A percentile compares a stretch with the other conserved stretches of the same genome.
phyloP scores from a whole-genome alignment of 1,284 basidiomycete genomes.

The Gomphus bonarii region DNA sequence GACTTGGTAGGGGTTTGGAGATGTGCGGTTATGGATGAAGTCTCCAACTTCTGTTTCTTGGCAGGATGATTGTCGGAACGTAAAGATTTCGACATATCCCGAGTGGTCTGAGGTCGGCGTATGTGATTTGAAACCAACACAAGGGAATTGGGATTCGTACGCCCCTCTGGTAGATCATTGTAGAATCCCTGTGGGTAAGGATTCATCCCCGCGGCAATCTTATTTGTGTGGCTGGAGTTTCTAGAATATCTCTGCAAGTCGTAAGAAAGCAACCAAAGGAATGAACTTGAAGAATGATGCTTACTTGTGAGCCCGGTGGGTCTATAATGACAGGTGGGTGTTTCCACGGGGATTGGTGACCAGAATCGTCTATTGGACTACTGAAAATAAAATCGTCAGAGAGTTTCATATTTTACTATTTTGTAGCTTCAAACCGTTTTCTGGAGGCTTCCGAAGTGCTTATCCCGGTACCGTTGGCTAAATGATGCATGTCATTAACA shows the following conservation, averaged over 20 bases:
- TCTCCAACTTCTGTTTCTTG: neutral
- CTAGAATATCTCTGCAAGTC: neutral
- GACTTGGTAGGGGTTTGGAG: neutral
- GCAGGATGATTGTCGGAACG: neutral
- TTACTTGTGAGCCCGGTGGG: neutral
- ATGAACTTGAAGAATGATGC: neutral
- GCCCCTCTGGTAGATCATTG: neutral
- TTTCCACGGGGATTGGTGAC: neutral
- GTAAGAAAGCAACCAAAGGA: neutral
- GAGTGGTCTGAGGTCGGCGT: neutral
- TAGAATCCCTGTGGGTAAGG: neutral
- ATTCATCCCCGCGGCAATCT: neutral
- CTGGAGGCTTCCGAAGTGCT: neutral
- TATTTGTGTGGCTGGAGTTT: neutral
- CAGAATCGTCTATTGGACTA: neutral
- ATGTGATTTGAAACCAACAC: neutral
- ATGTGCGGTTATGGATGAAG: neutral
- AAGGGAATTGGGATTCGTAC: neutral
- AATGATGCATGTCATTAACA: neutral
- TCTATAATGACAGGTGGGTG: neutral
- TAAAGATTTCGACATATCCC: neutral
- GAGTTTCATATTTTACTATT: neutral
- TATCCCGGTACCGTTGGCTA: neutral
- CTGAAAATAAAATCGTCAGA: neutral
- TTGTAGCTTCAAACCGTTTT: neutral